Evolutionary conservation across 2,329 filamentous ascomycete genomes (phyloP), one percentile per base, ranked within the genome.

Genomic region (Ciborinia camelliae): DNA sequence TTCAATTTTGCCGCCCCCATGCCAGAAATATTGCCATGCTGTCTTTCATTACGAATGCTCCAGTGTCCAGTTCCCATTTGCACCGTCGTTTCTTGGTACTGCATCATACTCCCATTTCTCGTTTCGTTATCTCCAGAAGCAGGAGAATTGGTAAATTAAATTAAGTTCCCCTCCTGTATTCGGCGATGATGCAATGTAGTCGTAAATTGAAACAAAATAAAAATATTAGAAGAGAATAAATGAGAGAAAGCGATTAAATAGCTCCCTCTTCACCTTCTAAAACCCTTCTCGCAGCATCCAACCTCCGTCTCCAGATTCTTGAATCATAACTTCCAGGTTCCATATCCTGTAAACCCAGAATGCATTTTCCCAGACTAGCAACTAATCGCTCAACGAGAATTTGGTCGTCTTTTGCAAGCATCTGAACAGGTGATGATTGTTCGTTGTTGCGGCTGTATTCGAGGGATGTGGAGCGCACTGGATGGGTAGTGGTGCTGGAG

Each of bases 251-350:
- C 60, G 10, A 47, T 69, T 64, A 74, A 35, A 74, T 52, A 15
- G 70, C 68, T 3, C 81, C 81, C 68, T 87, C 82, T 66, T 87
- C 78, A 6, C 90, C 91, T 69, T 94, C 90, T 37, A 96, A 79
- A 4, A 91, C 83, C 61, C 85, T 82, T 66, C 87, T 86, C 6
- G 92, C 92, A 61, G 86, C 85, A 69, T 96, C 91, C 59, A 97
- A 82, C 69, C 90, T 82, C 68, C 89, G 81, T 66, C 91, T 81
- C 75, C 90, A 86, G 66, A 88, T 81, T 63, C 87, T 81, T 58
- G 82, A 83, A 70, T 90, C 84, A 67, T 84, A 77, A 70, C 81
- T 81, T 65, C 82, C 77, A 68, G 78, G 77, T 68, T 84, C 79
- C 60, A 80, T 76, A 76, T 89, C 81, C 65, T 83, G 80, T 67